Evolutionary conservation across 23 red algal species (phyloP).

Genomic region (Porphyridium purpureum): DNA sequence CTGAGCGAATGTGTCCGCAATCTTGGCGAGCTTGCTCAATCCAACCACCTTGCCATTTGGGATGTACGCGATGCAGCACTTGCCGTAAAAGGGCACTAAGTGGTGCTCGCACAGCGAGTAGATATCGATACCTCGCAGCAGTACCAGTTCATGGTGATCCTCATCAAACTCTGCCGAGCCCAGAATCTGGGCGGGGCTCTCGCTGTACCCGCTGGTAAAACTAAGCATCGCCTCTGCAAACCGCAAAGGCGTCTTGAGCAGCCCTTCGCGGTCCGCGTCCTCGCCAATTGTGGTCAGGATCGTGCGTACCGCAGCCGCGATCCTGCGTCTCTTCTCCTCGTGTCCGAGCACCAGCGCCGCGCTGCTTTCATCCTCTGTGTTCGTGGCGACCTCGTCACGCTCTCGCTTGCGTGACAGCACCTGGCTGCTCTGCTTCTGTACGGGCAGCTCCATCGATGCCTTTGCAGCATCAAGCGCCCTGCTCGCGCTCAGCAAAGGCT

Average conservation of each 20-base stretch:
- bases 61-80: slow-evolving; percentile 60
- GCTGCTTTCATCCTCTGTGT: too few species aligned
- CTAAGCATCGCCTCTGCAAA: slow-evolving; percentile 37
- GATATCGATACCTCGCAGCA: slow-evolving; percentile 48
- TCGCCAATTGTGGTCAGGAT: slow-evolving; percentile 42
- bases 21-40: slow-evolving; percentile 69
- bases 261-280: slow-evolving; percentile 19
- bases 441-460: too few species aligned
- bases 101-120: slow-evolving; percentile 98
- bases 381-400: too few species aligned
- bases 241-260: slow-evolving; percentile 50
- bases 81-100: slow-evolving; percentile 73
- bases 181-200: slow-evolving; percentile 9
- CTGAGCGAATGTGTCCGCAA: slow-evolving; percentile 38
- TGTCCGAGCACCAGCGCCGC: too few species aligned
- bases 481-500: too few species aligned
- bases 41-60: slow-evolving; percentile 59
- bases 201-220: slow-evolving; percentile 28
- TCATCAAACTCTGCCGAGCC: slow-evolving; percentile 63
- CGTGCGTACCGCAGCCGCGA: slow-evolving; percentile 31
- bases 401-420: too few species aligned
- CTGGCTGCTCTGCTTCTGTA: too few species aligned
- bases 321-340: slow-evolving; percentile 5
- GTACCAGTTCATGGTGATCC: slow-evolving; percentile 36
- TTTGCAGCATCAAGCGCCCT: too few species aligned